Percentiles rank a stretch among this genome's conserved stretches.
Evolutionary conservation across 768 basidiomycete species (phyloP).

Genomic region (Punctularia strigosozonata): DNA sequence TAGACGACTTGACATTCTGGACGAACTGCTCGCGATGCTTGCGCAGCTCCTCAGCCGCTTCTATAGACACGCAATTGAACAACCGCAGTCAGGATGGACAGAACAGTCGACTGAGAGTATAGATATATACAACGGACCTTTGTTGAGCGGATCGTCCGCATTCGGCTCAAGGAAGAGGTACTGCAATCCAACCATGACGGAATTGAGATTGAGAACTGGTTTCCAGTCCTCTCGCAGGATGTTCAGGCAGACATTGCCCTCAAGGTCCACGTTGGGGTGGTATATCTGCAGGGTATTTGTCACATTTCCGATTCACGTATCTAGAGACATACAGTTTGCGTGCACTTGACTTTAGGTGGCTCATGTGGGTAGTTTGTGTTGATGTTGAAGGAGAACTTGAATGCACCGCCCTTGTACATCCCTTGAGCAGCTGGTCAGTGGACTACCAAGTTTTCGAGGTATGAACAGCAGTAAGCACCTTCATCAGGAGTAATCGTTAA

Average conservation of each 20-base stretch:
- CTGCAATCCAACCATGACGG: conserved; percentile 96
- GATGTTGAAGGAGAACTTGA: conserved; percentile 91
- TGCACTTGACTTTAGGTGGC: conserved; percentile 97
- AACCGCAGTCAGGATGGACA: conserved; percentile 1
- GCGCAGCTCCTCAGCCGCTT: conserved; percentile 91
- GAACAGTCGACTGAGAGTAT: conserved; percentile 3
- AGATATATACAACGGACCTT: conserved; percentile 48
- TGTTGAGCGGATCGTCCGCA: conserved; percentile 96
- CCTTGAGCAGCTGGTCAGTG: conserved; percentile 33
- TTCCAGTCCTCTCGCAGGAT: conserved; percentile 99
- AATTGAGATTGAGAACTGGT: conserved; percentile 93
- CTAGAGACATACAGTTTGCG: conserved; percentile 59
- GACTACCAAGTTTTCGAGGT: conserved; percentile 1
- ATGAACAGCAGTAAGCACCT: conserved; percentile 46
- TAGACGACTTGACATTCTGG: conserved; percentile 75
- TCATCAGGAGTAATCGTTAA: conserved; percentile 95
- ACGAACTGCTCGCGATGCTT: conserved; percentile 78
- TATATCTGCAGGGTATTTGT: conserved; percentile 67
- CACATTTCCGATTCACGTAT: too few species aligned
- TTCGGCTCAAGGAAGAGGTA: conserved; percentile 99
- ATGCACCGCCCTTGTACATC: conserved; percentile 96
- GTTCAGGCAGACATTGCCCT: conserved; percentile 97
- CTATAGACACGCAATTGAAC: conserved; percentile 30
- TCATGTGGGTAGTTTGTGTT: conserved; percentile 98
- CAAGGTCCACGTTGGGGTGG: conserved; percentile 96